Evolutionary conservation across 148 eudicot genomes (phyloP), one percentile per base, ranked within the genome.

Genomic region (Cornus kousa): DNA sequence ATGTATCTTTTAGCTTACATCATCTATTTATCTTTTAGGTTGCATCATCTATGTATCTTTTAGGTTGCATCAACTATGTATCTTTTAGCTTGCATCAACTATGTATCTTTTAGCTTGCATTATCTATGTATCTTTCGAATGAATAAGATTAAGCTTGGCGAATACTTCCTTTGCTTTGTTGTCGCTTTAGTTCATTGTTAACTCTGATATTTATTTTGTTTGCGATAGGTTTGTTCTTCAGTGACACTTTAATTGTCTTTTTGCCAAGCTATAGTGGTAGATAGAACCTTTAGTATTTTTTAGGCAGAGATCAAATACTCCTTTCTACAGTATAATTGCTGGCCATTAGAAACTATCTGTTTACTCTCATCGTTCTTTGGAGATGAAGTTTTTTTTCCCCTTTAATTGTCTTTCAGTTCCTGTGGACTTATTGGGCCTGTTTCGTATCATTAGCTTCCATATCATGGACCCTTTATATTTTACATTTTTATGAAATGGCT

Each of bases 111-210:
- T 17, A 20, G 14, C 65, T 62, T 62, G 11, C 1, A 53, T 53
- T 53, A 11, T 14, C 4, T 39, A 7, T 7, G 7, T 4, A 7
- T 39, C 43, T 7, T 14, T 64, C 59, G 17, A 4, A 14, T 14
- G 32, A 48, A 13, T 59, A 35, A 62, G 22, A 62, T 39, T 62
- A 6, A 39, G 22, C 37, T 32, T 60, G 68, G 2, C 65, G 14
- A 23, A 23, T 75, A 3, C 65, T 40, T 66, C 70, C 40, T 76
- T 31, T 28, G 71, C 70, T 46, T 76, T 77, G 46, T 22, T 48
- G 66, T 77, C 9, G 48, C 64, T 75, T 65, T 12, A 5, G 19
- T 67, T 50, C 65, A 31, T 16, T 48, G 31, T 32, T 59, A 43
- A 65, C 13, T 66, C 13, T 46, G 23, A 0, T 17, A 66, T 9